A percentile compares a stretch with the other conserved stretches of the same genome.
Evolutionary conservation across 2,329 filamentous ascomycete genomes (phyloP).

Genomic region (Ophiostoma australiae): DNA sequence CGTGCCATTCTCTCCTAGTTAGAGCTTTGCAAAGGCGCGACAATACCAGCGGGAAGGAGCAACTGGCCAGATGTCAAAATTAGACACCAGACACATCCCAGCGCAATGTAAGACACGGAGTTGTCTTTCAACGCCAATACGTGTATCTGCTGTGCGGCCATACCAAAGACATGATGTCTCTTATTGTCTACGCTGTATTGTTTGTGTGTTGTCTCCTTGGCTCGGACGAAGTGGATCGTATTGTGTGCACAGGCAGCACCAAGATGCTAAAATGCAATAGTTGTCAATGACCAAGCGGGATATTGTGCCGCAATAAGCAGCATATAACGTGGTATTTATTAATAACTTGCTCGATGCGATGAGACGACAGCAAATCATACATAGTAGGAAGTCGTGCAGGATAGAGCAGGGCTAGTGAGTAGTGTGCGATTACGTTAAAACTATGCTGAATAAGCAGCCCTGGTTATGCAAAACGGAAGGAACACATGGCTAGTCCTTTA

Average conservation of each 20-base stretch:
- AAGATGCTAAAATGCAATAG: neutral
- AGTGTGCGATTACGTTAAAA: no score
- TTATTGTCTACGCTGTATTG: neutral
- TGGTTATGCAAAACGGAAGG: neutral
- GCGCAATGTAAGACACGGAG: neutral
- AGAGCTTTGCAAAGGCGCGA: neutral
- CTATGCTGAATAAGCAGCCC: neutral
- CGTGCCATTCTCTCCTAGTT: neutral
- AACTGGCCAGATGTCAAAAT: neutral
- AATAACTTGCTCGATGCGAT: neutral
- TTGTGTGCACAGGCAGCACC: neutral
- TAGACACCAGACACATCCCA: neutral
- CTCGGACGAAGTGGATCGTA: neutral
- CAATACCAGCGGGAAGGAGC: neutral
- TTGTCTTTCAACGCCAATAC: neutral
- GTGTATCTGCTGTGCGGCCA: neutral
- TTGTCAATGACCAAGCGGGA: neutral
- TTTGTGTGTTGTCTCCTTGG: neutral
- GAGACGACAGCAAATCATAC: neutral
- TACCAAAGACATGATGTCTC: neutral
- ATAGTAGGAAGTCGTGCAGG: no score
- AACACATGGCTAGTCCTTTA: neutral
- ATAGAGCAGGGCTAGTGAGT: no score
- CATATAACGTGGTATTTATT: conserved; percentile 3
- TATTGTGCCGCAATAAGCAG: neutral